phyloP scores from a whole-genome alignment of 306 rosid species.

The Vicia villosa region DNA sequence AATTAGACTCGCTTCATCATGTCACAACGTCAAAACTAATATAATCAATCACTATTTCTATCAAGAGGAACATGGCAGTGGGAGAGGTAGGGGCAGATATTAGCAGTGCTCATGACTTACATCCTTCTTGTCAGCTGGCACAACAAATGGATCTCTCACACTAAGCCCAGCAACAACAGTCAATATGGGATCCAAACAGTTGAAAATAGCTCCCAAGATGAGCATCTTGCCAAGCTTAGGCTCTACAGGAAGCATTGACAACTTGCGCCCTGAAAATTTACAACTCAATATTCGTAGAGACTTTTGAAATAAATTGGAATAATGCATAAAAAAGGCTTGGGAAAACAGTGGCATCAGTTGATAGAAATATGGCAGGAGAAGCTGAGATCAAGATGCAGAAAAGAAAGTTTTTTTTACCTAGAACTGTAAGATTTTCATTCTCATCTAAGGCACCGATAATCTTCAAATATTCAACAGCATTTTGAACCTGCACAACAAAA shows the following conservation, averaged over 20 bases:
- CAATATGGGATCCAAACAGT: conserved; percentile 92
- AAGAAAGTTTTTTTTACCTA: conserved; percentile 57
- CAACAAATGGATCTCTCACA: conserved; percentile 90
- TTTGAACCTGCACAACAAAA: conserved; percentile 73
- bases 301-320: conserved; percentile 9
- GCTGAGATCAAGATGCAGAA: conserved; percentile 25
- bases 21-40: conserved; percentile 11
- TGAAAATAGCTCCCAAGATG: conserved; percentile 80
- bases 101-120: conserved; percentile 56
- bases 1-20: conserved; percentile 4
- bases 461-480: conserved; percentile 91
- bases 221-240: conserved; percentile 99
- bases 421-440: conserved; percentile 79
- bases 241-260: conserved; percentile 91
- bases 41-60: conserved; percentile 26
- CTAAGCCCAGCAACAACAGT: conserved; percentile 96
- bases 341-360: conserved; percentile 11
- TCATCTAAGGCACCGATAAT: conserved; percentile 88
- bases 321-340: conserved; percentile 7
- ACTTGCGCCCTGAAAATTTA: conserved; percentile 74
- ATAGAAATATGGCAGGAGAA: conserved; percentile 27
- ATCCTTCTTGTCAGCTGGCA: conserved; percentile 85
- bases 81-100: background rate
- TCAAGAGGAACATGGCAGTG: conserved; percentile 23
- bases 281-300: conserved; percentile 30